Conservation (phyloP, 495 filamentous ascomycete genomes). For the Xylaria sp. region DNA sequence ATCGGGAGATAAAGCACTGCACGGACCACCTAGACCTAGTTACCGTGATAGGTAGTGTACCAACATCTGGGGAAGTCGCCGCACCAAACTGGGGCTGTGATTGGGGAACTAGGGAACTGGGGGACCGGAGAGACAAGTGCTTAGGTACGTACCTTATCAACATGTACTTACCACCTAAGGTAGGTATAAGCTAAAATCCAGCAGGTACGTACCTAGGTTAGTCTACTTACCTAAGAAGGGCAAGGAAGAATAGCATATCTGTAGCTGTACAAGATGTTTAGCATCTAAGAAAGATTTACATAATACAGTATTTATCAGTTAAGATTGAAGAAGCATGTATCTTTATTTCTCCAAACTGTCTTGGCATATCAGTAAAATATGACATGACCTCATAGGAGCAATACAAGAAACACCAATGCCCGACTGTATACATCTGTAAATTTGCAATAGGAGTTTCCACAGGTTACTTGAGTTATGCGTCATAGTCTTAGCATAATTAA, state of each 20-base stretch:
- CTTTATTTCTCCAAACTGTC: neutral
- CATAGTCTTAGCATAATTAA: too few relatives aligned
- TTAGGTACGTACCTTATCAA: too few relatives aligned
- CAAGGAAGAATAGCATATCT: too few relatives aligned
- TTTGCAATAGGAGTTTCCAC: neutral
- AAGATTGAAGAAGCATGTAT: neutral
- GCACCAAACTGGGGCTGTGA: neutral
- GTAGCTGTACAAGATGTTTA: too few relatives aligned
- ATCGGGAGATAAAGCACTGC: conserved; percentile 6
- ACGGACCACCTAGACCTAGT: neutral
- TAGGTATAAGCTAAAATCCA: too few relatives aligned
- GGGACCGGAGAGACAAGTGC: neutral
- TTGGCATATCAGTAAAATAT: neutral
- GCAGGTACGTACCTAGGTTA: neutral
- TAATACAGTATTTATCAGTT: too few relatives aligned
- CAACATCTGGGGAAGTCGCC: neutral
- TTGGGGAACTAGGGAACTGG: too few relatives aligned
- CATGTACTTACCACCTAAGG: too few relatives aligned
- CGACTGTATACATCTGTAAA: neutral
- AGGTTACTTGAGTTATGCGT: neutral
- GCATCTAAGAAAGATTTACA: too few relatives aligned
- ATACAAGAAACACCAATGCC: neutral
- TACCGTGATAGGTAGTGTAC: neutral
- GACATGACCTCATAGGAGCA: neutral
- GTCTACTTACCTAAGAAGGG: too few relatives aligned